Base-by-base conservation (phyloP, 208 protist genomes). In the Kentomonas sorsogonicus region DNA sequence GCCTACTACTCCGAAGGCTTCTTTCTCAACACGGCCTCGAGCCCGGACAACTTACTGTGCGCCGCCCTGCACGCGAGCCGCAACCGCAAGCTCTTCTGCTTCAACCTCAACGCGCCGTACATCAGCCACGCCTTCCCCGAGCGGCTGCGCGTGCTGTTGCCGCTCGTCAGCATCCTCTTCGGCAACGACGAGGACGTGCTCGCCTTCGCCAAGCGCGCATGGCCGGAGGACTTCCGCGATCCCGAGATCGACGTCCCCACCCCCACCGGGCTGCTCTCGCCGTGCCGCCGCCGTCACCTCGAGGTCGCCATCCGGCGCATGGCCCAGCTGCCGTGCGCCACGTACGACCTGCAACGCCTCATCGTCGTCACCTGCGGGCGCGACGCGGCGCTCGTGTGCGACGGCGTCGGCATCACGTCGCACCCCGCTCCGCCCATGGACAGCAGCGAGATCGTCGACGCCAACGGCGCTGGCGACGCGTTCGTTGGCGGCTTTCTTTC, bases 401-500 rank as follows among this genome's bases (percentile, higher is more conserved):
- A 45, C 54, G 60, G 53, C n/a, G 56, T 70, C 45, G 50, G 47
- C 30, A 53, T 91, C 62, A 64, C 53, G 25, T 60, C 63, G 71
- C 69, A 67, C 57, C 25, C 65, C 22, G 83, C 85, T 18, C 65
- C 74, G 11, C 25, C 45, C 2, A 75, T 99, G 47, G 26, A 53
- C 16, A 20, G 41, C 0, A 74, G 85, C 27, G 66, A 97, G n/a
- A 98, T 99, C 52, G 90, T 98, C 15, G 97, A 99, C 62, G 72
- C 90, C 22, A 99, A 98, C 63, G 97, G 96, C 57, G 97, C 97
- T 25, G 97, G 97, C 34, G 97, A 99, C 64, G 79, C 90, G n/a
- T 99, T 99, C 67, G 96, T 97, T 18, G 97, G 90, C 48, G 97
- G 97, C 43, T 99, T 99, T 79, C 65, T 99, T 0, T 64, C 92